Evolutionary conservation across 129 eudicot species (phyloP), one percentile per base, ranked within the genome.

Genomic region (Daucus carota): DNA sequence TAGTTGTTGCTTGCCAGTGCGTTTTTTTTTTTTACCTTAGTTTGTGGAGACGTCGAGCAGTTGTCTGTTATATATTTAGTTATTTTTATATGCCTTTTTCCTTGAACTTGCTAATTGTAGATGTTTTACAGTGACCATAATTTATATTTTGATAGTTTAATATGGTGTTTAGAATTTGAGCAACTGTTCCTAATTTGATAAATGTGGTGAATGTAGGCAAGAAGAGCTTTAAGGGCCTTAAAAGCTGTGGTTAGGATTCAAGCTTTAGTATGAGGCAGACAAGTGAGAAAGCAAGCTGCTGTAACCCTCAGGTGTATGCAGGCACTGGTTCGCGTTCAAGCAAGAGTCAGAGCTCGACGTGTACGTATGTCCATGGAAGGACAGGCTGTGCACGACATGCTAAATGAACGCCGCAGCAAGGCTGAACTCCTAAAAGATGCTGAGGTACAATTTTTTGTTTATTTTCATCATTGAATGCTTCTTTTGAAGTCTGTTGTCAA

Each of bases 301-400:
- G 97, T 95, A 42, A 95, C 99, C 17, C 86, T 95, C 2, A 83
- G 96, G 82, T 95, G 99, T 67, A 95, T 95, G 99, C 97, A 95
- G 76, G 99, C 97, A 13, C 88, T 95, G 73, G 99, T 95, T 48
- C 90, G 99, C 8, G 97, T 95, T 0, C 99, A 95, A 80, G 98
- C 98, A 20, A 81, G 98, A 47, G 87, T 91, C 41, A 80, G 98
- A 81, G 98, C 98, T 52, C 98, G 97, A 9, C 96, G 92, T 15
- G 98, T 91, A 40, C 89, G 98, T 9, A 85, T 94, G 98, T 94
- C 98, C 44, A 84, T 91, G 36, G 98, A 94, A 75, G 98, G 98
- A 16, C 97, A 94, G 81, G 98, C 96, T 22, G 97, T 94, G 66
- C 98, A 94, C 76, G 75, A 83, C 62, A 70, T 94, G 85, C 85